Percentiles rank a stretch among this genome's conserved stretches.
Conservation (phyloP, 495 filamentous ascomycete species). For the Xylaria longipes region DNA sequence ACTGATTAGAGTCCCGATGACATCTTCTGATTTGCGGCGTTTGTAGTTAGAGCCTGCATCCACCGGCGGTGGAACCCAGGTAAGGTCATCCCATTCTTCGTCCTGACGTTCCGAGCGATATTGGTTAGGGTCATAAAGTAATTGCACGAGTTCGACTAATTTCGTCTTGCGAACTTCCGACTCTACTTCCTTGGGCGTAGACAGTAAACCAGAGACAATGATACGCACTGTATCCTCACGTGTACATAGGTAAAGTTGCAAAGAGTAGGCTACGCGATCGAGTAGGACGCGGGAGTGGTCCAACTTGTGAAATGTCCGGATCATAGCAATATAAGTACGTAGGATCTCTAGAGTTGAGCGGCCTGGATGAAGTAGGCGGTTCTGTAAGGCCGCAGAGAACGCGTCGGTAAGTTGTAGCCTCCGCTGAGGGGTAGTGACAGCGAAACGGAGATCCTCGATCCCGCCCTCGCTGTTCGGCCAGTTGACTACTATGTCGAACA, state of each 20-base stretch:
- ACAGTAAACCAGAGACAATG: slow-evolving; percentile 84
- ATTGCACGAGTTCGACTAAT: slow-evolving; percentile 75
- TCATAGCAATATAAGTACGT: slow-evolving; percentile 88
- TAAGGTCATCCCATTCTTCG: slow-evolving; percentile 83
- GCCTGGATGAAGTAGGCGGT: slow-evolving; percentile 84
- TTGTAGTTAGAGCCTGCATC: slow-evolving; percentile 93
- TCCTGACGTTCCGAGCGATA: slow-evolving; percentile 52
- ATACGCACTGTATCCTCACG: slow-evolving; percentile 90
- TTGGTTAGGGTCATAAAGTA: slow-evolving; percentile 69
- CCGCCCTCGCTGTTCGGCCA: slow-evolving; percentile 86
- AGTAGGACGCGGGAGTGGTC: slow-evolving; percentile 92
- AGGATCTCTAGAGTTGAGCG: slow-evolving; percentile 89
- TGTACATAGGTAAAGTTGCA: slow-evolving; percentile 88
- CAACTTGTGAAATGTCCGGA: slow-evolving; percentile 84
- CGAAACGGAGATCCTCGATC: slow-evolving; percentile 72
- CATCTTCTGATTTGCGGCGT: slow-evolving; percentile 84
- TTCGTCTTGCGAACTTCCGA: slow-evolving; percentile 47
- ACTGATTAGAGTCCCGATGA: slow-evolving; percentile 88
- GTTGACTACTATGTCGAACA: slow-evolving; percentile 86
- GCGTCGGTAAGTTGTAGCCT: slow-evolving; percentile 70
- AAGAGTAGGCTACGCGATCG: slow-evolving; percentile 79
- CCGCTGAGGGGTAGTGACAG: slow-evolving; percentile 60
- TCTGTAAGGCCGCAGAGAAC: slow-evolving; percentile 71
- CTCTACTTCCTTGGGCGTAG: slow-evolving; percentile 65
- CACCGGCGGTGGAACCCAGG: slow-evolving; percentile 89